These are phyloP conservation scores for Hyphopichia wangnamkhiaoensis DNA, from an alignment of 1,139 yeast species.

Conservation along the genomic window DNA sequence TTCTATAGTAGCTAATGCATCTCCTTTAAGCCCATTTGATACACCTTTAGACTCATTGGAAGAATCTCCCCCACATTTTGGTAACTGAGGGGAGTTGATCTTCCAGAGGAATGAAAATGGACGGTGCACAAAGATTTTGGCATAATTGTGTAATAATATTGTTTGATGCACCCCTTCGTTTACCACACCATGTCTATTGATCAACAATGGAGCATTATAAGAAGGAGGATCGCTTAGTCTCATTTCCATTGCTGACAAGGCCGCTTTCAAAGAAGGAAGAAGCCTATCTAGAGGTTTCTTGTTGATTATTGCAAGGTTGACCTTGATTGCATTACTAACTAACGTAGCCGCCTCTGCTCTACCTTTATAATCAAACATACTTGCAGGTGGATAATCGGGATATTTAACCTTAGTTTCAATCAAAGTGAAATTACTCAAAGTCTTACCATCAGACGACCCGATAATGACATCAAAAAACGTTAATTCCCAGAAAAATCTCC, in stretches of 20 bases:
- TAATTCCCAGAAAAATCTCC: slow-evolving; percentile 51
- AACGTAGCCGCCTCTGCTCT: slow-evolving; percentile 48
- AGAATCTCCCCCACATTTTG: slow-evolving; percentile 32
- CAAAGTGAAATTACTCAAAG: slow-evolving; percentile 39
- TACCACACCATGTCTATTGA: slow-evolving; percentile 40
- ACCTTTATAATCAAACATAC: slow-evolving; percentile 45
- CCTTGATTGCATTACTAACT: slow-evolving; percentile 48
- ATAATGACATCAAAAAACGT: slow-evolving; percentile 50
- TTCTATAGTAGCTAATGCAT: slow-evolving; percentile 46
- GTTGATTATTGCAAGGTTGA: slow-evolving; percentile 43
- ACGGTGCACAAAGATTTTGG: slow-evolving; percentile 51
- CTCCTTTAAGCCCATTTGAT: slow-evolving; percentile 15
- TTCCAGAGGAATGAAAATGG: slow-evolving; percentile 54
- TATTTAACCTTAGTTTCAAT: slow-evolving; percentile 30
- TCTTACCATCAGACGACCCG: slow-evolving; percentile 53
- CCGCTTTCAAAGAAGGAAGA: slow-evolving; percentile 37
- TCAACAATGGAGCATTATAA: slow-evolving; percentile 41
- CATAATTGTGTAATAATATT: slow-evolving; percentile 44
- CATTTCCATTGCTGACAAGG: slow-evolving; percentile 51
- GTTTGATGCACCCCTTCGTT: slow-evolving; percentile 56
- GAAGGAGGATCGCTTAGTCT: slow-evolving; percentile 43
- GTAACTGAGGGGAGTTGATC: slow-evolving; percentile 43
- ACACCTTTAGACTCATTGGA: slow-evolving; percentile 13
- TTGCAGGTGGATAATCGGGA: slow-evolving; percentile 34
- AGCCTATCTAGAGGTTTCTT: slow-evolving; percentile 34